These are phyloP conservation scores for Schizosaccharomyces versatilis DNA, from an alignment of 1,139 yeast genomes.

Conservation along the genomic window DNA sequence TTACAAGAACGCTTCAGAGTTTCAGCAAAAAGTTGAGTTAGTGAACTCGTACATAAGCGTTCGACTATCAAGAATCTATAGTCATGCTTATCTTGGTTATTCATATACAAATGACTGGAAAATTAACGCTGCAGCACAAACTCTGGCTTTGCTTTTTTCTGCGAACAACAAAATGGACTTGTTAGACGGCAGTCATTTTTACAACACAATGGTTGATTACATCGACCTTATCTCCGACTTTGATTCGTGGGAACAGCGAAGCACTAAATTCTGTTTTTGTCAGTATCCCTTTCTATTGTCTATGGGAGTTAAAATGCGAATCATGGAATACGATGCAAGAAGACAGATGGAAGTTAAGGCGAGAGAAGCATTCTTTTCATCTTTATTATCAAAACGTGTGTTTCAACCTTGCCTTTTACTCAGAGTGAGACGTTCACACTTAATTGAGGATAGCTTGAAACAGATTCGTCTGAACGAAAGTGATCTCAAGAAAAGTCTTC, in stretches of 20 bases:
- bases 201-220: constrained; percentile 63
- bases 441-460: constrained; percentile 56
- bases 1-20: constrained; percentile 16
- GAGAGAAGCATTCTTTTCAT: constrained; percentile 65
- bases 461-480: constrained; percentile 27
- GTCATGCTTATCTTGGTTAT: constrained; percentile 8
- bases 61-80: constrained; percentile 15
- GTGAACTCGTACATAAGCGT: constrained; percentile 22
- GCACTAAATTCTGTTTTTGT: constrained; percentile 27
- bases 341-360: constrained; percentile 71
- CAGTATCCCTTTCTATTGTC: constrained; percentile 67
- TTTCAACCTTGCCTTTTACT: constrained; percentile 49
- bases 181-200: constrained; percentile 35
- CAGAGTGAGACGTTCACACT: constrained; percentile 39
- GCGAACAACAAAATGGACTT: constrained; percentile 26
- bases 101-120: constrained; percentile 65
- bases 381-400: constrained; percentile 39
- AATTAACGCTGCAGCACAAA: constrained; percentile 39
- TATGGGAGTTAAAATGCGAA: constrained; percentile 57
- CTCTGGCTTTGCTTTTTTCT: constrained; percentile 29
- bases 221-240: constrained; percentile 59
- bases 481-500: constrained; percentile 51
- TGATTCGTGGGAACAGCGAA: constrained; percentile 46
- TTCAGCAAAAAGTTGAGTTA: constrained; percentile 20
- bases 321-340: constrained; percentile 64